Evolutionary conservation across 306 rosid genomes (phyloP).

Genomic region (Vigna trinervia): DNA sequence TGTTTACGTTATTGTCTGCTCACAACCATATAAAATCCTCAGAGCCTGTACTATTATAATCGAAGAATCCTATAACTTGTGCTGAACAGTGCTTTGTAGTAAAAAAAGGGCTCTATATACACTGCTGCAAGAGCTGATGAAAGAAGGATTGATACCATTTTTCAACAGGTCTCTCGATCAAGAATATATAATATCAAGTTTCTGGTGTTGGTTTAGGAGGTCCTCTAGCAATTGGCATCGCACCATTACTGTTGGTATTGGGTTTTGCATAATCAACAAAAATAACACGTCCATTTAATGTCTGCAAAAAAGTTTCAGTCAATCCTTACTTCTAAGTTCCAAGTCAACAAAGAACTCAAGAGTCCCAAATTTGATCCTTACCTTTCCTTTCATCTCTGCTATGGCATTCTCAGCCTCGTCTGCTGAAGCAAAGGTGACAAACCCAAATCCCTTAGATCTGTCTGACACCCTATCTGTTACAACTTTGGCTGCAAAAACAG

Average conservation of each 20-base stretch:
- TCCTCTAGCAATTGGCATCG: conserved; percentile 85
- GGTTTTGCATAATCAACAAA: conserved; percentile 89
- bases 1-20: neutral
- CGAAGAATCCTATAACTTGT: conserved; percentile 33
- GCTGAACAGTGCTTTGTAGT: neutral
- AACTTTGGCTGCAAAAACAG: conserved; percentile 69
- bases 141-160: conserved; percentile 13
- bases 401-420: conserved; percentile 84
- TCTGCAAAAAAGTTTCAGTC: conserved; percentile 54
- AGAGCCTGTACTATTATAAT: neutral
- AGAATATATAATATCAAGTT: conserved; percentile 26
- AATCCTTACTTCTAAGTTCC: conserved; percentile 13
- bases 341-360: neutral
- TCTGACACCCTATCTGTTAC: conserved; percentile 72
- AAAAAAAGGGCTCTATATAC: no score
- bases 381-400: conserved; percentile 86
- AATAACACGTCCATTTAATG: conserved; percentile 83
- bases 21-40: conserved; percentile 15
- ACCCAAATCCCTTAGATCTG: conserved; percentile 91
- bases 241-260: conserved; percentile 42
- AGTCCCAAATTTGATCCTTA: conserved; percentile 17
- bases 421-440: conserved; percentile 83
- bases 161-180: neutral
- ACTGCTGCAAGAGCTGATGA: conserved; percentile 20
- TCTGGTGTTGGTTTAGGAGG: conserved; percentile 64